Conservation (phyloP, 257 asterid genomes). For the Nicotiana otophora region DNA sequence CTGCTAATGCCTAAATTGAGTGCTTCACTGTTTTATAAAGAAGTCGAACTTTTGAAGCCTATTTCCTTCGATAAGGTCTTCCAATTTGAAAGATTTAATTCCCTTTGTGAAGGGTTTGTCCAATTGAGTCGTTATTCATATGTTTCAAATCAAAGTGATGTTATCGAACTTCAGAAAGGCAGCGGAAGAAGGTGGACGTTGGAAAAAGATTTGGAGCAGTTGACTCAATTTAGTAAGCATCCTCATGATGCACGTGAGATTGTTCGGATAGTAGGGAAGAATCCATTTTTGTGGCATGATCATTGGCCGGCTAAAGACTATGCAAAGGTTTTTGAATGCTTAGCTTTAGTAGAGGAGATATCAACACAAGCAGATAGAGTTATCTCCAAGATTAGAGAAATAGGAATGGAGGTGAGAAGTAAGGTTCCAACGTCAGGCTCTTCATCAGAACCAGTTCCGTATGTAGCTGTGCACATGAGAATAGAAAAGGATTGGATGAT, state of each 20-base stretch:
- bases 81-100: conserved; percentile 57
- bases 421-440: neutral
- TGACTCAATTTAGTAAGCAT: conserved; percentile 29
- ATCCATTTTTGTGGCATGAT: conserved; percentile 91
- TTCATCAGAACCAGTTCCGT: conserved; percentile 30
- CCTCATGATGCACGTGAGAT: conserved; percentile 37
- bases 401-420: conserved; percentile 30
- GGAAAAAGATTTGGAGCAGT: conserved; percentile 58
- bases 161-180: conserved; percentile 66
- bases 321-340: conserved; percentile 70
- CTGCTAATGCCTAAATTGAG: conserved; percentile 85
- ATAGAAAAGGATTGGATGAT: conserved; percentile 95
- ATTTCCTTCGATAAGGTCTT: conserved; percentile 69
- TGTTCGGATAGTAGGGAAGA: conserved; percentile 61
- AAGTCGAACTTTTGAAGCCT: conserved; percentile 63
- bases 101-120: conserved; percentile 68
- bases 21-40: conserved; percentile 87
- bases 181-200: conserved; percentile 86
- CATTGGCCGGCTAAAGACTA: conserved; percentile 90
- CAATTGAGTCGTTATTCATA: conserved; percentile 49
- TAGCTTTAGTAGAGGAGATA: conserved; percentile 63
- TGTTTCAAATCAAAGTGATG: conserved; percentile 37
- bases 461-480: conserved; percentile 90
- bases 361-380: conserved; percentile 72
- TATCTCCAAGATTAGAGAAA: conserved; percentile 52